phyloP scores from a whole-genome alignment of 2,329 filamentous ascomycete genomes.

The Botryotinia calthae region DNA sequence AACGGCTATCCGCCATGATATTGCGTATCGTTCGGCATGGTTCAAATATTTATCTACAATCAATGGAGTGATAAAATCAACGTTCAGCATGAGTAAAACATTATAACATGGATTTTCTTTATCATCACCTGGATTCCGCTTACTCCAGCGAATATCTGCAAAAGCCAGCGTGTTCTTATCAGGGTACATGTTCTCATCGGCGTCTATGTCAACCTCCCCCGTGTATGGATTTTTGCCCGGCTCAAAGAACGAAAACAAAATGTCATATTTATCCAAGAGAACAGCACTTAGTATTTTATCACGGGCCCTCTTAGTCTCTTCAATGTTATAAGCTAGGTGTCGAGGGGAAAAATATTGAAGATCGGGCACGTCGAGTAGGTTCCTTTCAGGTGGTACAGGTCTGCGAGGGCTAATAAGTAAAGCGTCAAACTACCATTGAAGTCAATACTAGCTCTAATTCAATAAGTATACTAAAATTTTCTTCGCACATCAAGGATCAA shows the following conservation, averaged over 20 bases:
- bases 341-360: background rate
- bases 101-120: background rate
- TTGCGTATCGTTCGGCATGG: background rate
- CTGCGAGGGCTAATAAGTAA: background rate
- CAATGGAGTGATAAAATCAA: background rate
- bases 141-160: background rate
- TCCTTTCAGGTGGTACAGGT: background rate
- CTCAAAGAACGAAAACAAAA: background rate
- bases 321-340: background rate
- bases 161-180: background rate
- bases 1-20: background rate
- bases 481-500: background rate
- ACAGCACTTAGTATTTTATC: background rate
- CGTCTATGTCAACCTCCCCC: background rate
- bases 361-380: background rate
- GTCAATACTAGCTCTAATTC: background rate
- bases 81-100: background rate
- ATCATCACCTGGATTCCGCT: background rate
- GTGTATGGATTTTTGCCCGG: background rate
- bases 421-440: background rate
- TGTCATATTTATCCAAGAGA: background rate
- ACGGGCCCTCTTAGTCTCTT: background rate
- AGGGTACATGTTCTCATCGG: background rate
- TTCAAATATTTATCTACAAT: background rate
- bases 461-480: background rate